Evolutionary conservation across 1,284 basidiomycete genomes (phyloP), one percentile per base, ranked within the genome.

Genomic region (Rhodotorula sp.): DNA sequence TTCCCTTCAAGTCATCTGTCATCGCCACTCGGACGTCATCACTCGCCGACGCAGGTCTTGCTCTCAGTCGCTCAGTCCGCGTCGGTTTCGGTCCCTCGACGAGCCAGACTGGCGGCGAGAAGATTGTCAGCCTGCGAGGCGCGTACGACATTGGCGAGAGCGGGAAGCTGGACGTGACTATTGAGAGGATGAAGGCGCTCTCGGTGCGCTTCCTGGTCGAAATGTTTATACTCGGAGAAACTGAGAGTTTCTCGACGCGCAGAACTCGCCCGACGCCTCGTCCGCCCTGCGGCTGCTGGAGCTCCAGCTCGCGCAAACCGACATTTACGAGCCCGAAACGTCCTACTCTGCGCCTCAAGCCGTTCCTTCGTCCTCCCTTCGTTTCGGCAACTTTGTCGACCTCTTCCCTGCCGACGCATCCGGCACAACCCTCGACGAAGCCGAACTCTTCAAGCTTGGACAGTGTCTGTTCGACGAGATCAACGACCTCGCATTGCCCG

Each of bases 381-480:
- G 87, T 53, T 99, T 98, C 80, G 84, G 86, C 15, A 88, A 92
- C 40, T 93, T 95, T 77, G 84, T 86, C 4, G 24, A 56, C 47
- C 61, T 66, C n/a, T 70, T 66, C 61, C 26, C 44, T 54, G 78
- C 86, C 30, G 26, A 22, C 86, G 86, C 52, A 90, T 95, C 77
- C 84, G 28, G 85, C 24, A 87, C 89, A 0, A 18, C 58, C 15
- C 30, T 60, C 4, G 47, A 51, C 74, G 89, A 91, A 77, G 89
- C 92, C 1, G 86, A 85, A 20, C 79, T 97, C 34, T 98, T 94
- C 84, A 87, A 89, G 31, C 86, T 99, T 0, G 93, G 92, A 10
- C 86, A 86, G n/a, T 92, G 92, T 0, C 84, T 99, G 0, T 99
- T 98, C 78, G 96, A 99, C 80, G 84, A 86, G 73, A 81, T 86